A percentile compares a stretch with the other conserved stretches of the same genome.
Conservation (phyloP, 371 early-diverging fungal species). For the Syncephalastrum racemosum region DNA sequence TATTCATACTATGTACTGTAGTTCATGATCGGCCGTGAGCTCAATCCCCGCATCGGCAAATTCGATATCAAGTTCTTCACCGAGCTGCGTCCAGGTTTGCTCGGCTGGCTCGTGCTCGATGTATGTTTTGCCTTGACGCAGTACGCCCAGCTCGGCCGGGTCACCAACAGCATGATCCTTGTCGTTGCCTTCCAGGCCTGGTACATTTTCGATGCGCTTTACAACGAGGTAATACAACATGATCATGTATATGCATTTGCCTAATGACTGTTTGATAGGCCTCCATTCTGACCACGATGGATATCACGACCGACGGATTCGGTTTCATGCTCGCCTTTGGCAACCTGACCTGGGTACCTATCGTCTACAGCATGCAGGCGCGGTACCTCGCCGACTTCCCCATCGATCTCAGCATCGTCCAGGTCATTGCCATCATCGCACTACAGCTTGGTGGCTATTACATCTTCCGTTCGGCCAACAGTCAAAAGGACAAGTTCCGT, state of each 20-base stretch:
- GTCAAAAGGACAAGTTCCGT: conserved; percentile 85
- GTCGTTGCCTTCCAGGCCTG: conserved; percentile 75
- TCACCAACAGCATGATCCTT: conserved; percentile 80
- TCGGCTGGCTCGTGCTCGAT: conserved; percentile 82
- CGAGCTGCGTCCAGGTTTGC: conserved; percentile 87
- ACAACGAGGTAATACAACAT: conserved; percentile 50
- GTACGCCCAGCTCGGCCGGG: conserved; percentile 58
- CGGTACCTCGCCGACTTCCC: conserved; percentile 81
- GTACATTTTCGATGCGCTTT: conserved; percentile 86
- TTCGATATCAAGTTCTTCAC: conserved; percentile 93
- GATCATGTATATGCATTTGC: not conserved
- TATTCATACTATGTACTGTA: conserved; percentile 11
- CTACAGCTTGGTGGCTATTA: conserved; percentile 70
- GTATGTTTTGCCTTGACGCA: conserved; percentile 78
- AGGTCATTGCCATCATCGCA: conserved; percentile 47
- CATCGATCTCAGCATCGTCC: conserved; percentile 39
- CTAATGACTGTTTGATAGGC: conserved; percentile 34
- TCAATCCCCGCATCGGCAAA: conserved; percentile 83
- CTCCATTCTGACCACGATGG: conserved; percentile 93
- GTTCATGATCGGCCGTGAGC: conserved; percentile 82
- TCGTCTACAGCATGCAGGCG: conserved; percentile 87
- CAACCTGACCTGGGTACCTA: conserved; percentile 89
- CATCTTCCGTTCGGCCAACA: conserved; percentile 87
- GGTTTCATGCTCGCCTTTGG: conserved; percentile 93
- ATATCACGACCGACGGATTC: conserved; percentile 92